Evolutionary conservation across 1,284 basidiomycete genomes (phyloP).

Genomic region (Coniophora puteana): DNA sequence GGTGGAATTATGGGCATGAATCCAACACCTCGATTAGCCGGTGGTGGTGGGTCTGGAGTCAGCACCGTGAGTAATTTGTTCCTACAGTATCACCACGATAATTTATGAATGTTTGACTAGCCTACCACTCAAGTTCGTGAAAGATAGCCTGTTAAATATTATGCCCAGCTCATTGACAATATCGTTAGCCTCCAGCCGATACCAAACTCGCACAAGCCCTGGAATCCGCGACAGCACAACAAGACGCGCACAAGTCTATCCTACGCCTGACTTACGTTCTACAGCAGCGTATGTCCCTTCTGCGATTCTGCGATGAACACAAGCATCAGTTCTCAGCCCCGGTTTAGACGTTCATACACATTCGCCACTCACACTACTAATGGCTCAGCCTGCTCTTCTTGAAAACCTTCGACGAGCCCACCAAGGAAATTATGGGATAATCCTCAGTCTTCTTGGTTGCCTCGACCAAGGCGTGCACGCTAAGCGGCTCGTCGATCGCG

Average conservation of each 20-base stretch:
- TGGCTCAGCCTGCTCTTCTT: constrained; percentile 74
- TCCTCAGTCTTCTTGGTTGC: constrained; percentile 86
- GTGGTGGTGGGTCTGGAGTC: constrained; percentile 33
- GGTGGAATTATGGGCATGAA: too few species aligned
- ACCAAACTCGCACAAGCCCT: constrained; percentile 54
- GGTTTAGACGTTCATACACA: constrained; percentile 59
- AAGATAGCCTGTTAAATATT: constrained; percentile 1
- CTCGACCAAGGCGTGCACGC: constrained; percentile 79
- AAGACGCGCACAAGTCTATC: constrained; percentile 79
- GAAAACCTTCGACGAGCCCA: constrained; percentile 85
- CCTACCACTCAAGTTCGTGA: constrained; percentile 26
- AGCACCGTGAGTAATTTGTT: constrained; percentile 36
- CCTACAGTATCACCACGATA: background rate
- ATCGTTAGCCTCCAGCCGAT: constrained; percentile 42
- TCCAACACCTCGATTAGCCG: too few species aligned
- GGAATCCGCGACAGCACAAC: constrained; percentile 81
- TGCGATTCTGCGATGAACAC: constrained; percentile 5
- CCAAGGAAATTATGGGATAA: constrained; percentile 86
- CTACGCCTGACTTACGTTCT: constrained; percentile 83
- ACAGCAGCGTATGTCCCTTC: constrained; percentile 59
- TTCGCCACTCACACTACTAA: constrained; percentile 80
- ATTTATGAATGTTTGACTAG: constrained; percentile 16
- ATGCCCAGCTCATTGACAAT: background rate
- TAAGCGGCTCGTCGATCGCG: constrained; percentile 84
- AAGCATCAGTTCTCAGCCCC: constrained; percentile 7